Base-by-base conservation (phyloP, 495 filamentous ascomycete species). In the Talaromyces thailandensis region DNA sequence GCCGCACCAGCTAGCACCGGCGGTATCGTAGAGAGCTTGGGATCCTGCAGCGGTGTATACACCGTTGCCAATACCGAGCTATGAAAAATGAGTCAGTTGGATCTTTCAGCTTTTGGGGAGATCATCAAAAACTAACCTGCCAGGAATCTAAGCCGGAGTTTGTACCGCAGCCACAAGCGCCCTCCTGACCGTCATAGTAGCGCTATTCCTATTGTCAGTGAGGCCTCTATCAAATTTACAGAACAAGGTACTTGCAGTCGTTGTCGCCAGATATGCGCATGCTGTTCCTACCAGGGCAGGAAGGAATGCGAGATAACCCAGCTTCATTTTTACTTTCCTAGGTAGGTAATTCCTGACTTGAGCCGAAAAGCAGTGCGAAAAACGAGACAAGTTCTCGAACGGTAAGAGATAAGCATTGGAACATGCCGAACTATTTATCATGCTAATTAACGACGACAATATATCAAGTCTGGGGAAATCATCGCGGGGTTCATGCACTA, bases 21-120 rank as follows among this genome's bases (percentile, higher is more conserved):
- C 65, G 14, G 62, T 63, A 55, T 71, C 72, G 60, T 64, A 73
- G 28, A 74, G 63, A 24, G 72, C 67, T 50, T 69, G 67, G 9
- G 70, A 73, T 16, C 66, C 73, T 4, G 71, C 71, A 16, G 71
- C 71, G 4, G 71, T 73, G 63, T 72, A 71, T 31, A 73, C 55
- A 43, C 64, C 66, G 21, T 23, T 53, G 18, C 35, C 48, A 52
- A 56, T 58, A 6, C 66, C 62, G 26, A 60, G 53, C 62, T 63
- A 60, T 26, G 26, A 55, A 28, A 4, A 24, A n/a, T 14, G 28
- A 14, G 51, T 55, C 24, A 26, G 24, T 26, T n/a, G 8, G 51
- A 29, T 24, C 6, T 9, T 55, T 1, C 23, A 6, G 12, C 21
- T n/a, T 25, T 55, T 26, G 51, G 26, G 6, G n/a, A n/a, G 23